Conservation (phyloP, 139 green algal genomes). For the Marvania coccoides region DNA sequence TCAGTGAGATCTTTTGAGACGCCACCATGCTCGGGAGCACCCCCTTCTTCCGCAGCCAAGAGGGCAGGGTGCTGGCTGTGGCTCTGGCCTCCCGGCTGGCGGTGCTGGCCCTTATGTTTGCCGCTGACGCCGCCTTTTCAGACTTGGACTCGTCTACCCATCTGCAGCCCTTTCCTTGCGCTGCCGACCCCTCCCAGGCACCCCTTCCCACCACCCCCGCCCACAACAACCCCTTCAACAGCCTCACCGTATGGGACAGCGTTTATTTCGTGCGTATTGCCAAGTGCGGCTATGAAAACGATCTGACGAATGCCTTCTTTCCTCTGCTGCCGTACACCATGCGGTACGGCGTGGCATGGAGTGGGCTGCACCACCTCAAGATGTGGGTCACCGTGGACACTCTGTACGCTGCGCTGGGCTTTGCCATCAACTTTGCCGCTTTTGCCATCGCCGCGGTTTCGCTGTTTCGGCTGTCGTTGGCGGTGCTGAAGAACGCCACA, state of each 20-base stretch:
- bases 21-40: too few species aligned
- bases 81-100: conserved; percentile 9
- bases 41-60: background rate
- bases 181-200: background rate
- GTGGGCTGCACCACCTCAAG: background rate
- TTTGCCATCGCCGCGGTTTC: conserved; percentile 27
- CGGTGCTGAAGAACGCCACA: conserved; percentile 21
- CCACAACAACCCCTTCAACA: background rate
- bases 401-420: background rate
- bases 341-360: background rate
- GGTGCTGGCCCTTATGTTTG: conserved; percentile 8
- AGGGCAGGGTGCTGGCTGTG: background rate
- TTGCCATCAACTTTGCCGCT: conserved; percentile 29
- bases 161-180: conserved; percentile 18
- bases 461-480: conserved; percentile 11
- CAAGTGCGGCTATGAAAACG: conserved; percentile 76
- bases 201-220: background rate
- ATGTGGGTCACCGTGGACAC: background rate
- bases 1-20: too few species aligned
- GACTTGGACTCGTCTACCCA: conserved; percentile 23
- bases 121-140: conserved; percentile 1
- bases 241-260: conserved; percentile 67
- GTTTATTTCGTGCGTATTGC: conserved; percentile 74
- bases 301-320: conserved; percentile 90
- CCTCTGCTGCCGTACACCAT: conserved; percentile 58